Percentiles rank a stretch among this genome's conserved stretches.
Conservation (phyloP, 345 rosid genomes). For the Gossypioides kirkii region DNA sequence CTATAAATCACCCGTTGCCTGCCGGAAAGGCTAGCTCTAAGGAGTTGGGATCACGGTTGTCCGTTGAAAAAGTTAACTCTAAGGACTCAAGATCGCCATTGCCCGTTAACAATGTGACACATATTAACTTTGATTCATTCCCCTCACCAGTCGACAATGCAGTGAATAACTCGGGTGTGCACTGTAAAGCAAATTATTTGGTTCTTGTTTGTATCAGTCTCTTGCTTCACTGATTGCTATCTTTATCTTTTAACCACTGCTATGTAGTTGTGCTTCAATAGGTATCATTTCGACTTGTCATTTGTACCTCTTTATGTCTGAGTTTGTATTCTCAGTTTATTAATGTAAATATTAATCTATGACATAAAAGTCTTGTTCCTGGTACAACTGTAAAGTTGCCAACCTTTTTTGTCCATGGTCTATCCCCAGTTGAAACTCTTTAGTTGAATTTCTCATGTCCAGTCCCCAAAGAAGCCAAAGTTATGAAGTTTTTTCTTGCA, state of each 20-base stretch:
- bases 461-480: background rate
- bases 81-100: background rate
- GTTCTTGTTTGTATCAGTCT: background rate
- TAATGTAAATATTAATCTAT: background rate
- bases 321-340: background rate
- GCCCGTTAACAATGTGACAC: background rate
- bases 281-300: background rate
- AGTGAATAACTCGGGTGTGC: constrained; percentile 25
- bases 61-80: background rate
- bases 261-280: background rate
- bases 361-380: background rate
- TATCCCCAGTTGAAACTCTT: background rate
- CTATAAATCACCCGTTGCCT: background rate
- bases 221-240: background rate
- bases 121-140: background rate
- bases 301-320: background rate
- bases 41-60: background rate
- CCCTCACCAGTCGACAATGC: constrained; percentile 12
- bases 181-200: background rate
- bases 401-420: background rate
- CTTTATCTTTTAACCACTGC: background rate
- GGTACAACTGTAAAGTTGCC: background rate
- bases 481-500: constrained; percentile 3
- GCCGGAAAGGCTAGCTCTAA: background rate
- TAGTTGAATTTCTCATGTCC: background rate